A percentile compares a stretch with the other conserved stretches of the same genome.
Evolutionary conservation across 345 rosid genomes (phyloP).

Genomic region (Luvunga scandens): DNA sequence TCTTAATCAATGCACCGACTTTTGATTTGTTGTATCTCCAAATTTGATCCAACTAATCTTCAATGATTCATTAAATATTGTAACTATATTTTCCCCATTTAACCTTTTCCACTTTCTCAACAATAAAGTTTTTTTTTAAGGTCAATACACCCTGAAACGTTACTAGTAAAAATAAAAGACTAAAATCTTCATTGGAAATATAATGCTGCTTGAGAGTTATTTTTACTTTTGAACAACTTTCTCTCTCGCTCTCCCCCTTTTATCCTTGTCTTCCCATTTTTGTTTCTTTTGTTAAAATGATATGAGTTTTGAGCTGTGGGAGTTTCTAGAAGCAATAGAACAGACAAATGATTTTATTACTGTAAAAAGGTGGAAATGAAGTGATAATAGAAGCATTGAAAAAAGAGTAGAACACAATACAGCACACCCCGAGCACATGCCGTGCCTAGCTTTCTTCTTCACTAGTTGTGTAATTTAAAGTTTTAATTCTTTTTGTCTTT

Average conservation of each 20-base stretch:
- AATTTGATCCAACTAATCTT: slow-evolving; percentile 19
- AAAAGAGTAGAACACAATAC: slow-evolving; percentile 17
- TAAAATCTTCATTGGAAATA: slow-evolving; percentile 30
- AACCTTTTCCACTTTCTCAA: too few relatives aligned
- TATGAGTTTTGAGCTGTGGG: slow-evolving; percentile 27
- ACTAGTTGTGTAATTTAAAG: slow-evolving; percentile 9
- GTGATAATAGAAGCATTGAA: slow-evolving; percentile 11
- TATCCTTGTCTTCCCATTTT: slow-evolving; percentile 7
- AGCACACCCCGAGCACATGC: slow-evolving; percentile 25
- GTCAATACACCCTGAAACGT: slow-evolving; percentile 24
- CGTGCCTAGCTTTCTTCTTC: slow-evolving; percentile 18
- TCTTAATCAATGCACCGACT: slow-evolving; percentile 7
- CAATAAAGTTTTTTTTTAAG: not conserved
- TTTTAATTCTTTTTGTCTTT: slow-evolving; percentile 29
- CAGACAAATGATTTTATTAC: slow-evolving; percentile 29
- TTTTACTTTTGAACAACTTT: slow-evolving; percentile 20
- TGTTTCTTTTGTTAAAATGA: slow-evolving; percentile 12
- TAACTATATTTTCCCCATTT: not conserved
- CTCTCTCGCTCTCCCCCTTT: not conserved
- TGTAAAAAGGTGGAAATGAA: slow-evolving; percentile 20
- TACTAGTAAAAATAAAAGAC: slow-evolving; percentile 16
- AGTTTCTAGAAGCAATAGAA: slow-evolving; percentile 39
- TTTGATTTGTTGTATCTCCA: slow-evolving; percentile 9
- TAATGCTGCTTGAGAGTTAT: slow-evolving; percentile 20
- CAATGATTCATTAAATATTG: not conserved